Conservation (phyloP, 1,284 basidiomycete genomes). For the Marasmius tenuissimus region DNA sequence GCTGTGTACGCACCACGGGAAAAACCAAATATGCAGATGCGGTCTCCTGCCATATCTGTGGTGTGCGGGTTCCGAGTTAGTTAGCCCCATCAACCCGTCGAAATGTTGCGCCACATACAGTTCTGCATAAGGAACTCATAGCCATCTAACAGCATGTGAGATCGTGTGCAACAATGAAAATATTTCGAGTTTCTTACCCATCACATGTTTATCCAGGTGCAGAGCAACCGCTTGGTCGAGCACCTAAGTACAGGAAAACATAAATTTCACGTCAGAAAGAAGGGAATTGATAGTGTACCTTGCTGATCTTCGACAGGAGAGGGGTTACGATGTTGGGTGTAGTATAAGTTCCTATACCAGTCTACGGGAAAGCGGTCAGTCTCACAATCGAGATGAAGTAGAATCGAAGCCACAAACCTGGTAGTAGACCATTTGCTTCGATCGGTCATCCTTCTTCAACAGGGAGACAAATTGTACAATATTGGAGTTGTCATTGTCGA, state of each 20-base stretch:
- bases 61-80: background rate
- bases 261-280: background rate
- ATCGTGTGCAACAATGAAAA: background rate
- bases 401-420: conserved; percentile 37
- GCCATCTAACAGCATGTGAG: conserved; percentile 37
- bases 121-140: conserved; percentile 69
- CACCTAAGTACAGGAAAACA: conserved; percentile 22
- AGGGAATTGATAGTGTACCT: conserved; percentile 12
- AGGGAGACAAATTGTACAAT: conserved; percentile 48
- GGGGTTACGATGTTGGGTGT: conserved; percentile 36
- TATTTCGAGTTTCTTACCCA: conserved; percentile 38
- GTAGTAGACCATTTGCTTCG: conserved; percentile 60
- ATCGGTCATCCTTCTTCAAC: conserved; percentile 50
- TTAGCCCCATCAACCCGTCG: background rate
- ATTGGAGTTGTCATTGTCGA: conserved; percentile 40
- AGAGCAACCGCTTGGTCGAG: conserved; percentile 52
- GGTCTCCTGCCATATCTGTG: conserved; percentile 44
- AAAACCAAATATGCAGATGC: conserved; percentile 61
- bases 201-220: conserved; percentile 54
- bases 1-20: conserved; percentile 69
- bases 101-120: conserved; percentile 30
- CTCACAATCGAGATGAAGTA: background rate
- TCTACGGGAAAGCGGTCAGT: conserved; percentile 22
- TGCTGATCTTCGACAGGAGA: conserved; percentile 31
- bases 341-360: conserved; percentile 43